These are phyloP conservation scores for Lactifluus subvellereus DNA, from an alignment of 768 basidiomycete genomes.

Conservation along the genomic window DNA sequence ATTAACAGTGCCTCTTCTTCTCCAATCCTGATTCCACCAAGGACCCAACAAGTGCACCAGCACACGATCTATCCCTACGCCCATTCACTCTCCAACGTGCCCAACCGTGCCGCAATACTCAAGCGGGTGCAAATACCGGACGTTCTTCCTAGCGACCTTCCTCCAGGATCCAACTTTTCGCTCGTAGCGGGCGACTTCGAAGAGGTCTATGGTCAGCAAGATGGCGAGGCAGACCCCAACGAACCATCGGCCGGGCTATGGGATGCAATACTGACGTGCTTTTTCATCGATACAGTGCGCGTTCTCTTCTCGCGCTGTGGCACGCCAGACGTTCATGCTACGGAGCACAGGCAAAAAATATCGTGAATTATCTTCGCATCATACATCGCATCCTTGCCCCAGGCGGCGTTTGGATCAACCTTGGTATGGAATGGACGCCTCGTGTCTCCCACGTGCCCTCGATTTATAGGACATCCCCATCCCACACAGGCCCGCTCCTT, in stretches of 20 bases:
- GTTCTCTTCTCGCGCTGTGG: background rate
- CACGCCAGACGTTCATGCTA: background rate
- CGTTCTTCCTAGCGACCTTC: constrained; percentile 69
- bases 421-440: constrained; percentile 41
- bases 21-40: constrained; percentile 21
- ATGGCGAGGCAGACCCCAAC: constrained; percentile 38
- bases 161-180: constrained; percentile 61
- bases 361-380: constrained; percentile 84
- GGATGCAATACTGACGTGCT: constrained; percentile 90
- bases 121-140: constrained; percentile 73
- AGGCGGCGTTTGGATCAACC: constrained; percentile 89
- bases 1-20: background rate
- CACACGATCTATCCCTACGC: constrained; percentile 84
- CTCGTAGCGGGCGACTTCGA: constrained; percentile 93
- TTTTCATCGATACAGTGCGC: constrained; percentile 91
- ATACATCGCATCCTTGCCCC: constrained; percentile 78
- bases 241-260: constrained; percentile 74
- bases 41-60: constrained; percentile 61
- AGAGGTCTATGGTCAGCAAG: constrained; percentile 69
- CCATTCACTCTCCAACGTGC: constrained; percentile 86
- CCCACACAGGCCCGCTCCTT: constrained; percentile 67
- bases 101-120: constrained; percentile 53
- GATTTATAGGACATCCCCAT: background rate
- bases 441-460: background rate
- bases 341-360: constrained; percentile 69